These are phyloP conservation scores for Polygonum aviculare DNA, from an alignment of 148 eudicot species.

Conservation along the genomic window DNA sequence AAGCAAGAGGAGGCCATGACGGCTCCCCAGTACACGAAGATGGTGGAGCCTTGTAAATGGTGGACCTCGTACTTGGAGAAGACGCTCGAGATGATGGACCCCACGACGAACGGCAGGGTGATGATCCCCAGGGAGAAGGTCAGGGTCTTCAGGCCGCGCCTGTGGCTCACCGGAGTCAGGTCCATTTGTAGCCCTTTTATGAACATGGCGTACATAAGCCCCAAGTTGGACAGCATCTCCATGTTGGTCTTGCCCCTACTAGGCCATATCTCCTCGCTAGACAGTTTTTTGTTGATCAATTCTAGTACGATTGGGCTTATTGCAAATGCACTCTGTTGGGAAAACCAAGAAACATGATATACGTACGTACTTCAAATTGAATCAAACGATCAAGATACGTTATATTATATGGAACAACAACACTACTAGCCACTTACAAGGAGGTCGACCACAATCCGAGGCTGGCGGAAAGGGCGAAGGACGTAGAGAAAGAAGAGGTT, in stretches of 20 bases:
- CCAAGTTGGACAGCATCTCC: constrained; percentile 36
- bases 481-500: constrained; percentile 26
- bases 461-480: constrained; percentile 27
- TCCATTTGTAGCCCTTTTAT: constrained; percentile 37
- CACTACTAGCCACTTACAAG: constrained; percentile 20
- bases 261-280: constrained; percentile 12
- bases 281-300: neutral
- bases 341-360: neutral
- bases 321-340: constrained; percentile 22
- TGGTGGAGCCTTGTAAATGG: neutral
- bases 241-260: constrained; percentile 7
- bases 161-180: constrained; percentile 13
- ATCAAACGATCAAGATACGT: neutral
- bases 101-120: constrained; percentile 13
- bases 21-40: constrained; percentile 25
- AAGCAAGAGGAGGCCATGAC: constrained; percentile 21
- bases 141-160: constrained; percentile 11
- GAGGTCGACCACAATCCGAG: constrained; percentile 28
- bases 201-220: constrained; percentile 36
- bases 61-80: neutral
- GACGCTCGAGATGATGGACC: neutral
- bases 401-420: neutral
- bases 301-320: constrained; percentile 21
- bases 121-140: constrained; percentile 12
- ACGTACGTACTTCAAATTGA: neutral